phyloP scores from a whole-genome alignment of 2,329 filamentous ascomycete species.

The Pyricularia sp. region DNA sequence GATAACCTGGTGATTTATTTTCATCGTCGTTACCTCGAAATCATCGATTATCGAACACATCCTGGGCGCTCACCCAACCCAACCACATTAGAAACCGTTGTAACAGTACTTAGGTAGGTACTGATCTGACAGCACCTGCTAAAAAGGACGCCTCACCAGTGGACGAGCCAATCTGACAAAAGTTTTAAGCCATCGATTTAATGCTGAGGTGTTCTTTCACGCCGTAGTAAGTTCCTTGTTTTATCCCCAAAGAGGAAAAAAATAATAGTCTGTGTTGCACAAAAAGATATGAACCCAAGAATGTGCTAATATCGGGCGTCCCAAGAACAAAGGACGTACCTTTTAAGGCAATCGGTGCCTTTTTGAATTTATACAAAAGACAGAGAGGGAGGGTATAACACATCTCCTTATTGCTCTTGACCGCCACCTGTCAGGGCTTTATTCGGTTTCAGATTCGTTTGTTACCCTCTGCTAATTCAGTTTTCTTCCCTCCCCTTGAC shows the following conservation, averaged over 20 bases:
- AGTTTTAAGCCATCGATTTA: not conserved
- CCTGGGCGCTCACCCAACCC: not conserved
- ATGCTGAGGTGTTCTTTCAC: not conserved
- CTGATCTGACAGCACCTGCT: not conserved
- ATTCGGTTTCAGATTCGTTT: not conserved
- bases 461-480: not conserved
- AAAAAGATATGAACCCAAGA: not conserved
- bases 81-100: not conserved
- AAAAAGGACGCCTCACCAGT: not conserved
- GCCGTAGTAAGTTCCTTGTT: not conserved
- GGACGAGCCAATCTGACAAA: not conserved
- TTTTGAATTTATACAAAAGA: not conserved
- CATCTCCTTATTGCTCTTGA: not conserved
- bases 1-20: not conserved
- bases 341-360: not conserved
- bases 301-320: not conserved
- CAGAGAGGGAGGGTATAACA: not conserved
- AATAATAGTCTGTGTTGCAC: not conserved
- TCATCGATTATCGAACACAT: not conserved
- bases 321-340: not conserved
- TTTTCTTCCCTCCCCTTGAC: not conserved
- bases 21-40: not conserved
- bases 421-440: not conserved
- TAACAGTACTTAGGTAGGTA: not conserved
- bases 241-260: not conserved